These are phyloP conservation scores for Acacia confusa DNA, from an alignment of 306 rosid genomes.

Conservation along the genomic window DNA sequence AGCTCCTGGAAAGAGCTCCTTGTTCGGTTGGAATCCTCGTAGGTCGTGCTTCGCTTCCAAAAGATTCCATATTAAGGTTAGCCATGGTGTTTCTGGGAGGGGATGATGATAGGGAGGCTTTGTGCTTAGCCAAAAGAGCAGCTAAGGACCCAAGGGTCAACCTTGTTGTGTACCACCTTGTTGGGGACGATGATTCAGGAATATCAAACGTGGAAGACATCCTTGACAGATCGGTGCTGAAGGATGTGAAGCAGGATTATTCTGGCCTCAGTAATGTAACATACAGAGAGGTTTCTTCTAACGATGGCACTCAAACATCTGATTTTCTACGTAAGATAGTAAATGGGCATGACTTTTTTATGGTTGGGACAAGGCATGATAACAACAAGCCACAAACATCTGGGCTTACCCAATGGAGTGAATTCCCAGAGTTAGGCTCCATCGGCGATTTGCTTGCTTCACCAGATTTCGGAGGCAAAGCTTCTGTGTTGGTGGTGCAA, in stretches of 20 bases:
- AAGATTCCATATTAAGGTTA: neutral
- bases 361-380: constrained; percentile 56
- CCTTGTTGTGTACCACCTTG: constrained; percentile 44
- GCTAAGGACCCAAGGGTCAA: constrained; percentile 20
- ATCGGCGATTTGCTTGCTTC: constrained; percentile 74
- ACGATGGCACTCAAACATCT: constrained; percentile 43
- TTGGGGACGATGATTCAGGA: neutral
- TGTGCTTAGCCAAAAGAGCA: constrained; percentile 48
- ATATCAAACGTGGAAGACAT: constrained; percentile 23
- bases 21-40: constrained; percentile 61
- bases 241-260: neutral
- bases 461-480: constrained; percentile 35
- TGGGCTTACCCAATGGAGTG: constrained; percentile 58
- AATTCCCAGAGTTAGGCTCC: constrained; percentile 54
- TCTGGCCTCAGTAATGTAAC: neutral
- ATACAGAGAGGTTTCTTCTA: constrained; percentile 17
- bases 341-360: constrained; percentile 43
- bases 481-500: constrained; percentile 57
- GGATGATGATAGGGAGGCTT: constrained; percentile 54
- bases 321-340: constrained; percentile 35
- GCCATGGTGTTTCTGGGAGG: constrained; percentile 59
- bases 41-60: constrained; percentile 20
- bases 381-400: constrained; percentile 38
- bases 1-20: constrained; percentile 48
- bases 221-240: constrained; percentile 21